Percentiles rank a stretch among this genome's conserved stretches.
Conservation (phyloP, 805 yeast species). For the Candida schatavii region DNA sequence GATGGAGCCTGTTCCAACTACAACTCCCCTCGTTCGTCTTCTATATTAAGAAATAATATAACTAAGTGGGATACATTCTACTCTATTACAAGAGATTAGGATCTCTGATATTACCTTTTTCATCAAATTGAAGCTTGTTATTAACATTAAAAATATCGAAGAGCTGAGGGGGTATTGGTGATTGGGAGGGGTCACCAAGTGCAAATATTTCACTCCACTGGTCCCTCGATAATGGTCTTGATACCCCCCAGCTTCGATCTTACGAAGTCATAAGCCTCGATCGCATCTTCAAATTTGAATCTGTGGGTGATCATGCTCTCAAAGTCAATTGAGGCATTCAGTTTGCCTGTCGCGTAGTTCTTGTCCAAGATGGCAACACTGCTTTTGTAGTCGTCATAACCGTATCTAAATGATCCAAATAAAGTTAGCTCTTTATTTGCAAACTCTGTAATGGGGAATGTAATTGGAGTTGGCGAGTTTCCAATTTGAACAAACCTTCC, state of each 20-base stretch:
- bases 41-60: background rate
- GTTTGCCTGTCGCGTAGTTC: conserved; percentile 45
- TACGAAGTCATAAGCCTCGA: conserved; percentile 71
- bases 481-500: conserved; percentile 85
- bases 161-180: too few relatives aligned
- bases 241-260: conserved; percentile 65
- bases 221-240: conserved; percentile 82
- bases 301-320: conserved; percentile 72
- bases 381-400: conserved; percentile 70
- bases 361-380: conserved; percentile 65
- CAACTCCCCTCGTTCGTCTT: background rate
- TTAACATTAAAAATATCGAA: too few relatives aligned
- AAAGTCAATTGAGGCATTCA: conserved; percentile 51
- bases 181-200: too few relatives aligned
- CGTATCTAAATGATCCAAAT: conserved; percentile 79
- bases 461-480: conserved; percentile 67
- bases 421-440: conserved; percentile 66
- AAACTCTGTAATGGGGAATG: conserved; percentile 72
- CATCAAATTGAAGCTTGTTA: background rate
- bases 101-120: background rate
- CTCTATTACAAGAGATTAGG: background rate
- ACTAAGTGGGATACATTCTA: background rate
- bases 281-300: conserved; percentile 68
- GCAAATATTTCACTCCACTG: conserved; percentile 34
- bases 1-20: background rate